Evolutionary conservation across 139 green algal species (phyloP).

Genomic region (Gonium pectorale): DNA sequence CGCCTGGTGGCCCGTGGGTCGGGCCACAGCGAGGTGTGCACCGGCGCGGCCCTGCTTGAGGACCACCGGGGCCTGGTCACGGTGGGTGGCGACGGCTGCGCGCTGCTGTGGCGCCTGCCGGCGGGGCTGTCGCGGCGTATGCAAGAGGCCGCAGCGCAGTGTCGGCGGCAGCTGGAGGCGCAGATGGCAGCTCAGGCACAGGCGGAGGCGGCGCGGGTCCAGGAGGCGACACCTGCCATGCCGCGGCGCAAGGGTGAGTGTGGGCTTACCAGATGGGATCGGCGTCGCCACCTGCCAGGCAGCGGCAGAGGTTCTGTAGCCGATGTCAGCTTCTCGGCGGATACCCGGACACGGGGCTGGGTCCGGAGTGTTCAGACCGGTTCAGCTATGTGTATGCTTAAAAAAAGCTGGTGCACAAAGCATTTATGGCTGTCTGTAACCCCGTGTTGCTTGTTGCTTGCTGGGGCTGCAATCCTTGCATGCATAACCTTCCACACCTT

Average conservation of each 20-base stretch:
- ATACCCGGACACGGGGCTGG: no score
- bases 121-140: constrained; percentile 36
- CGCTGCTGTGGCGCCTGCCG: constrained; percentile 67
- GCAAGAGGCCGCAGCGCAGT: constrained; percentile 22
- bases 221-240: background rate
- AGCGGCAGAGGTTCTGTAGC: no score
- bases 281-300: no score
- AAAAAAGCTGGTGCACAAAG: no score
- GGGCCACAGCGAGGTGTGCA: constrained; percentile 57
- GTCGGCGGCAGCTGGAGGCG: constrained; percentile 13
- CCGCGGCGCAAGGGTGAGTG: background rate
- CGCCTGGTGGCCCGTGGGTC: constrained; percentile 46
- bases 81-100: constrained; percentile 62
- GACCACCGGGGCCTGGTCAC: constrained; percentile 28
- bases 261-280: background rate
- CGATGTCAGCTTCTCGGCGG: no score
- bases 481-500: no score
- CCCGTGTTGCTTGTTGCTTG: no score
- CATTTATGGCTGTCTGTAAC: no score
- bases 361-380: no score
- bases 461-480: no score
- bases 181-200: constrained; percentile 10
- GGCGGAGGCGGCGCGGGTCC: no score
- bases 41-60: constrained; percentile 34
- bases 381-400: no score